Evolutionary conservation across 2,329 filamentous ascomycete species (phyloP), one percentile per base, ranked within the genome.

Genomic region (Hypoxylon sp.): DNA sequence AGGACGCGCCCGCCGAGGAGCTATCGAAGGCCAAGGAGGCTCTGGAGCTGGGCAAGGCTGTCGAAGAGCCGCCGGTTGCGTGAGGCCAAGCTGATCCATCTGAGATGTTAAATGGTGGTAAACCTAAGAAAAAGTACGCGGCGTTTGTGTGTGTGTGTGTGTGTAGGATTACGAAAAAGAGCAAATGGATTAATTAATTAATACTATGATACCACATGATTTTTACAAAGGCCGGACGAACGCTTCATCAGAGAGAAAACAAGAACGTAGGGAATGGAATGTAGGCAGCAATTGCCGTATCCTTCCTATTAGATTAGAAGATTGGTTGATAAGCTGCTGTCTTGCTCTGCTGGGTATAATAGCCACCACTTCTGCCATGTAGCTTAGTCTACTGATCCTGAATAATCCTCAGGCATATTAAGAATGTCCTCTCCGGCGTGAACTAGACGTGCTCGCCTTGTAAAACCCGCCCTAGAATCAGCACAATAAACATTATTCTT

Each of bases 21-120:
- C 61, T 87, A 37, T 69, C 74, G 37, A 77, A 77, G 61, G 85
- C 85, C 2, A 80, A 78, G 67, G 75, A 80, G 54, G 76, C 77
- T 7, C 66, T 86, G 55, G 72, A 69, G 38, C 69, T 78, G 60
- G 82, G 77, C 12, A 79, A 80, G 71, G 71, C 67, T 21, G 65
- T 72, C 15, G 56, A 68, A 17, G 63, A 66, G 31, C 62, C 57
- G 12, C 47, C 63, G 5, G 59, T 40, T 32, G 55, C 53, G 20
- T 63, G 55, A 63, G 25, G 19, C 1, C 4, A n/a, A 5, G 23
- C 5, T 13, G 5, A 11, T 7, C 17, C 15, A 11, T 31, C 1
- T 5, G 26, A 17, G 11, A n/a, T n/a, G n/a, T n/a, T n/a, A n/a
- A n/a, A n/a, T n/a, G n/a, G n/a, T n/a, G n/a, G n/a, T n/a, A n/a